Evolutionary conservation across 2,329 filamentous ascomycete species (phyloP).

Genomic region (Colletotrichum sp.): DNA sequence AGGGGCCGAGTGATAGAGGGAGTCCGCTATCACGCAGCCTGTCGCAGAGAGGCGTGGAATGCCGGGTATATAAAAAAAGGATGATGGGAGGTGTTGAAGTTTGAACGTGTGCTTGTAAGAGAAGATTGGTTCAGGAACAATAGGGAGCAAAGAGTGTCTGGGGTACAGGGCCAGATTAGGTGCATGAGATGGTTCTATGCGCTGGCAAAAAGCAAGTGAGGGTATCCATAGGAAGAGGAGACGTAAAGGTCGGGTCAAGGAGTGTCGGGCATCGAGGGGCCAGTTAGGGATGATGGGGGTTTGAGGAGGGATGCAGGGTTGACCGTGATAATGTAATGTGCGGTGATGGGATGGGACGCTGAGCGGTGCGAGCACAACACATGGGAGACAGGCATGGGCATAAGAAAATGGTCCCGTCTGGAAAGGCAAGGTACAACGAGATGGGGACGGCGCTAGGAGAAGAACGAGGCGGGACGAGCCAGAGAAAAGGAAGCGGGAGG

Average conservation of each 20-base stretch:
- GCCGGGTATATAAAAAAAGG: conserved; percentile 7
- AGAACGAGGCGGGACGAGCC: not conserved
- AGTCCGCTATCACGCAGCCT: conserved; percentile 1
- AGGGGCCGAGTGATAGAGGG: conserved; percentile 11
- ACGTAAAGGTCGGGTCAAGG: conserved; percentile 14
- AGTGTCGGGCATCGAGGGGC: conserved; percentile 17
- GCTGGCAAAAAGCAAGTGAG: conserved; percentile 23
- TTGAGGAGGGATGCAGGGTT: conserved; percentile 21
- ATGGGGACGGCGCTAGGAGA: not conserved
- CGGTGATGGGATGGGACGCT: conserved; percentile 15
- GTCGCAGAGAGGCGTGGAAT: not conserved
- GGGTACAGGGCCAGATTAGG: conserved; percentile 13
- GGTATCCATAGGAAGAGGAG: conserved; percentile 24
- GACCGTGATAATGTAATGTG: conserved; percentile 13
- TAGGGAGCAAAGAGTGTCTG: not conserved
- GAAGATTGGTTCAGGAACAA: conserved; percentile 1
- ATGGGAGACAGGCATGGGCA: conserved; percentile 20
- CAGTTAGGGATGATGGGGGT: conserved; percentile 18
- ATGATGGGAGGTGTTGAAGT: not conserved
- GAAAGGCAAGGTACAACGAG: not conserved
- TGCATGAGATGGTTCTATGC: conserved; percentile 24
- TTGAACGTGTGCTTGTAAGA: not conserved
- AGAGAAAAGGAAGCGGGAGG: not conserved
- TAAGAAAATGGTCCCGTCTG: conserved; percentile 13
- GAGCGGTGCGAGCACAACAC: conserved; percentile 21